Base-by-base conservation (phyloP, 2,329 filamentous ascomycete species). In the Madurella mycetomatis region DNA sequence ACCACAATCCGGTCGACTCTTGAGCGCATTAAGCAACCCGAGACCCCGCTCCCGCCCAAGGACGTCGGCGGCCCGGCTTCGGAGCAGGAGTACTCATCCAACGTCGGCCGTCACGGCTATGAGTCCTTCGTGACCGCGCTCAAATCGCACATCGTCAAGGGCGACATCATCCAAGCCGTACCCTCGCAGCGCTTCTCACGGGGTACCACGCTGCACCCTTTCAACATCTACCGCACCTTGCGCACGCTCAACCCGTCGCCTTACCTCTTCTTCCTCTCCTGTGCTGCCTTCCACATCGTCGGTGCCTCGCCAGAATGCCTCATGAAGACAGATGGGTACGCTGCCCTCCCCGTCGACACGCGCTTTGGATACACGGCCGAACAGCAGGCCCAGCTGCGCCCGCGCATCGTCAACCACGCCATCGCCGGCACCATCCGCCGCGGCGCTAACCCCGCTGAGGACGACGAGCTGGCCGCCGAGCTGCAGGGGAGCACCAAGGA, bases 211-310 rank as follows among this genome's bases (percentile, higher is more conserved):
- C 78, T 99, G 42, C 94, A 99, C 71, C 92, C 94, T 0, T 99
- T 97, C 80, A 99, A 97, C 76, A 89, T 99, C 65, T 99, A 97
- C 78, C 85, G 92, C 51, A 90, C 96, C 69, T 81, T 99, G 39
- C 89, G 94, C 59, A 96, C 90, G n/a, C 89, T 97, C 66, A 99
- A 99, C 69, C 94, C 94, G 0, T 96, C 91, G 9, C 94, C 94
- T 0, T 99, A 99, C 72, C 84, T 99, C 37, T 99, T 99, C 78
- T 99, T 92, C 73, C 83, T 99, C 58, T 85, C 94, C 70, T 97
- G 92, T 73, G 81, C 82, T 56, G 87, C 90, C 66, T 97, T 99
- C 73, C 89, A 96, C 69, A 92, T 99, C 62, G 87, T 99, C 12
- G 94, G 94, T 55, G 94, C 94, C 40, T 95, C 90, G 54, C 94